Evolutionary conservation across 495 filamentous ascomycete genomes (phyloP).

Genomic region (Recurvomyces mirabilis): DNA sequence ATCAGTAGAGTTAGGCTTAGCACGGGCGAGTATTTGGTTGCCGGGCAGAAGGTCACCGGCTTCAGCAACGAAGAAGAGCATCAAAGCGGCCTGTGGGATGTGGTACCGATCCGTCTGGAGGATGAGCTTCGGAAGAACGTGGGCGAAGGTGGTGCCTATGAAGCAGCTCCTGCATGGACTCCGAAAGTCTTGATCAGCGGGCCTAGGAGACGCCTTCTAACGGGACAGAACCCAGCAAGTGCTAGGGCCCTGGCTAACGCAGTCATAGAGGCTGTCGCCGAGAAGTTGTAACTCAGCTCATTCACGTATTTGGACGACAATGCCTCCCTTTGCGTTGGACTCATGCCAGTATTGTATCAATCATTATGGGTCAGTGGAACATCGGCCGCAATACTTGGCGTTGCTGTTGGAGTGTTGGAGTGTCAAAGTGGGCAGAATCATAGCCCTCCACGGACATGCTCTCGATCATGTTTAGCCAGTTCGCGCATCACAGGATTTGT

Average conservation of each 20-base stretch:
- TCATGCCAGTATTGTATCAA: too few relatives aligned
- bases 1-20: slow-evolving; percentile 46
- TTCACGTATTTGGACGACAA: too few relatives aligned
- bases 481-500: too few relatives aligned
- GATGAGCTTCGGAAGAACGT: too few relatives aligned
- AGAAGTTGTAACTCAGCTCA: too few relatives aligned
- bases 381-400: too few relatives aligned
- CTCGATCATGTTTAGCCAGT: too few relatives aligned
- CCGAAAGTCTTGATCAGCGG: slow-evolving; percentile 47
- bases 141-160: slow-evolving; percentile 46
- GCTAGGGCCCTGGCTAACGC: slow-evolving; percentile 48
- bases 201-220: slow-evolving; percentile 46
- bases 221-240: slow-evolving; percentile 64
- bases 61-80: slow-evolving; percentile 63
- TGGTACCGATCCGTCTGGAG: slow-evolving; percentile 58
- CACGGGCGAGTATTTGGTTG: slow-evolving; percentile 41
- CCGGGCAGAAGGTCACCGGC: slow-evolving; percentile 49
- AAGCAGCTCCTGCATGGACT: slow-evolving; percentile 50
- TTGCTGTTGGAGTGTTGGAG: too few relatives aligned
- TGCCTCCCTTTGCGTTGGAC: too few relatives aligned
- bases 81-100: slow-evolving; percentile 32
- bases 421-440: too few relatives aligned
- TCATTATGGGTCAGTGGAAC: too few relatives aligned
- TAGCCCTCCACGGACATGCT: too few relatives aligned
- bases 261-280: slow-evolving; percentile 28